phyloP scores from a whole-genome alignment of 768 basidiomycete species.

The Omphalotus guepiniiformis region DNA sequence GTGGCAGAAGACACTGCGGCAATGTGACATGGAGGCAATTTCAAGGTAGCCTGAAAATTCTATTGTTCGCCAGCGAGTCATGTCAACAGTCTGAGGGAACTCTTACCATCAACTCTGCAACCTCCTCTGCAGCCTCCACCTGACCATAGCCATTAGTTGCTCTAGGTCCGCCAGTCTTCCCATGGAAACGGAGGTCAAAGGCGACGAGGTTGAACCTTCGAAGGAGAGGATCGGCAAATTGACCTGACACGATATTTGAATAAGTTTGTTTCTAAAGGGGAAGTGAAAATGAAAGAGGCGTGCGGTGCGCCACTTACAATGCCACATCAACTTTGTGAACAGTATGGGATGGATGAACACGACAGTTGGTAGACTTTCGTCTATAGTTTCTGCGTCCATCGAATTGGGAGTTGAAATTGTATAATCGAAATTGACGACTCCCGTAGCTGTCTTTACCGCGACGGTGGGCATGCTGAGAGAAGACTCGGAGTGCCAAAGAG shows the following conservation, averaged over 20 bases:
- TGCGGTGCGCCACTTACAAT: no score
- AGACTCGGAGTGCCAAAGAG: background rate
- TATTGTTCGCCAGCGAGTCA: no score
- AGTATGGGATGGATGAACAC: conserved; percentile 36
- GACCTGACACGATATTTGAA: background rate
- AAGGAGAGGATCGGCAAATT: background rate
- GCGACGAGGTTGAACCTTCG: conserved; percentile 6
- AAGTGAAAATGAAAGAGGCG: background rate
- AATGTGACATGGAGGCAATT: conserved; percentile 3
- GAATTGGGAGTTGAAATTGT: conserved; percentile 35
- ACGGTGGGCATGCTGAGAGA: conserved; percentile 1
- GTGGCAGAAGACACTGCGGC: conserved; percentile 2
- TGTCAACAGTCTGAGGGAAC: background rate
- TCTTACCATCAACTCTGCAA: conserved; percentile 2
- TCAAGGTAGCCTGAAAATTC: conserved; percentile 1
- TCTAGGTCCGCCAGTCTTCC: conserved; percentile 3
- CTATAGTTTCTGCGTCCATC: conserved; percentile 25
- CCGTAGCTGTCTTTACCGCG: conserved; percentile 1
- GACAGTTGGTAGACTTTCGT: conserved; percentile 31
- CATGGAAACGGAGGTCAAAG: conserved; percentile 3
- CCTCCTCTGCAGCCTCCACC: conserved; percentile 7
- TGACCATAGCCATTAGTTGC: background rate
- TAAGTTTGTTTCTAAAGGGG: no score
- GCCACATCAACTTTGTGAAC: conserved; percentile 28
- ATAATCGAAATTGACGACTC: conserved; percentile 22